Evolutionary conservation across 805 yeast genomes (phyloP).

Genomic region (Candida sanyiensis): DNA sequence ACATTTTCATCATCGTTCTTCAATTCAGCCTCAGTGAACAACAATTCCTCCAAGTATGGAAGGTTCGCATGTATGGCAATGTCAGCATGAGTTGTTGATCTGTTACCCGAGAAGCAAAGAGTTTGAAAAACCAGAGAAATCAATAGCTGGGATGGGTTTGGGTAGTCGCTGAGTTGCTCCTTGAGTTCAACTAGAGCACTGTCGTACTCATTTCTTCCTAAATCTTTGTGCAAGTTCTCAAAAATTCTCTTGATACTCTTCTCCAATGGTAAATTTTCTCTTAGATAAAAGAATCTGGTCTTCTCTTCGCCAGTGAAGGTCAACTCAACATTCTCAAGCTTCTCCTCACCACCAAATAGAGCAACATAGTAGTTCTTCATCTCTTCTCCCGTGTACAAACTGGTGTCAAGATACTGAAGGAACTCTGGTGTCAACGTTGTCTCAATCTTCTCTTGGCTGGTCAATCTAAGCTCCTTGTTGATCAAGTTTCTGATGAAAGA

Average conservation of each 20-base stretch:
- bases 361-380: constrained; percentile 33
- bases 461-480: constrained; percentile 75
- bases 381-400: constrained; percentile 32
- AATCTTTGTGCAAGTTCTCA: constrained; percentile 31
- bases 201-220: constrained; percentile 27
- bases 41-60: constrained; percentile 31
- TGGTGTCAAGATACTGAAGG: constrained; percentile 40
- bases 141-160: constrained; percentile 38
- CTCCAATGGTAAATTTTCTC: constrained; percentile 32
- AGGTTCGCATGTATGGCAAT: constrained; percentile 42
- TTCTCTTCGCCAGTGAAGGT: constrained; percentile 15
- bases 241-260: constrained; percentile 33
- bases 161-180: constrained; percentile 27
- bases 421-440: constrained; percentile 65
- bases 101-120: constrained; percentile 75
- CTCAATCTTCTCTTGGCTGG: constrained; percentile 66
- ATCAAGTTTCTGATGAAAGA: constrained; percentile 73
- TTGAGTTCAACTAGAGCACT: constrained; percentile 27
- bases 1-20: neutral
- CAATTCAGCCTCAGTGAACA: constrained; percentile 9
- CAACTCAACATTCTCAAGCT: constrained; percentile 17
- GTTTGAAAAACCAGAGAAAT: constrained; percentile 63
- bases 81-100: constrained; percentile 77
- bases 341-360: constrained; percentile 27
- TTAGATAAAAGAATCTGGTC: constrained; percentile 35